Base-by-base conservation (phyloP, 768 basidiomycete species). In the Sutorius australiensis region DNA sequence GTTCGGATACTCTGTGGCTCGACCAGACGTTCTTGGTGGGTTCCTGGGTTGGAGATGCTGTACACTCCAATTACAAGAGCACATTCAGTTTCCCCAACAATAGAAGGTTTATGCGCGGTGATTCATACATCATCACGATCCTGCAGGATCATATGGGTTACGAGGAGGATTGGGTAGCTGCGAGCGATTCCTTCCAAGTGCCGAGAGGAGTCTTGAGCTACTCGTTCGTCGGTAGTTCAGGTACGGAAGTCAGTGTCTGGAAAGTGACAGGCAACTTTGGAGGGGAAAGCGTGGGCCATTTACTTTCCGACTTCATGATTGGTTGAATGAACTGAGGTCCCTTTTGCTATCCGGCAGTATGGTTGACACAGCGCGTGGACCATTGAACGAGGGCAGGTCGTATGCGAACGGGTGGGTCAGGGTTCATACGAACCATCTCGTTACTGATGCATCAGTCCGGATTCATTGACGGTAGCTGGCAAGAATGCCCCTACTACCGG, bases 321-420 rank as follows among this genome's bases (percentile, higher is more conserved):
- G n/a, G 16, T 36, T 6, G 13, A 30, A 12, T 46, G 43, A 51
- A 2, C 17, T 19, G 24, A 53, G 31, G 21, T 9, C 21, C 39
- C 11, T 41, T 27, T 28, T 19, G 32, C 32, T 34, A 6, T 41
- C 36, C 2, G 45, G n/a, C 27, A 79, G 76, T 79, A 77, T 56
- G 63, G 63, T 66, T 30, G 82, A 84, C 61, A 71, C 52, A 19
- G 67, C 70, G 21, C 75, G 83, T 16, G 82, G 82, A 6, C 72
- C 80, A n/a, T 65, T 80, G 51, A 83, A 84, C 55, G 81, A 82
- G 62, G 83, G 83, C 9, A 82, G 82, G 2, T 61, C 82, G 2
- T 81, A 75, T 51, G 80, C 74, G 82, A 16, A 75, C 77, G 72
- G 79, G 60, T 51, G 40, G 48, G 41, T 30, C 27, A 27, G 50